A percentile compares a stretch with the other conserved stretches of the same genome.
These are phyloP conservation scores for Cryptococcus sp. DNA, from an alignment of 1,284 basidiomycete genomes.

Conservation along the genomic window DNA sequence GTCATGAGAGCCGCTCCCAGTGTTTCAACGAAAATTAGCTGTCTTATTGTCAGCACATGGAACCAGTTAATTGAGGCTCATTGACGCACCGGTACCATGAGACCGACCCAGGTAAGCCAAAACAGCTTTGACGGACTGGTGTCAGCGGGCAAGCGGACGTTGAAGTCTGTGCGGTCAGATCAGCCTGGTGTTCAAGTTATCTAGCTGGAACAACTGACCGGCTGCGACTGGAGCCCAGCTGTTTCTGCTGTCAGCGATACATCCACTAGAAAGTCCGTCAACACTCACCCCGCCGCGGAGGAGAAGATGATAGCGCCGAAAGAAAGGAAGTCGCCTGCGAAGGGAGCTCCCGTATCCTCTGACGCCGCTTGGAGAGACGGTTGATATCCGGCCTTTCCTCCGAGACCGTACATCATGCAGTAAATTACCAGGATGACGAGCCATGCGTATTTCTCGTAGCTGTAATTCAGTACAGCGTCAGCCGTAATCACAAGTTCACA, in stretches of 20 bases:
- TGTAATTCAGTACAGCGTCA: slow-evolving; percentile 45
- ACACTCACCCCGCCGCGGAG: slow-evolving; percentile 54
- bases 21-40: slow-evolving; percentile 59
- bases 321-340: slow-evolving; percentile 55
- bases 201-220: no score
- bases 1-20: slow-evolving; percentile 61
- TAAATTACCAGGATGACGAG: slow-evolving; percentile 61
- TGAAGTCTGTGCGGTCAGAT: slow-evolving; percentile 55
- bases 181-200: no score
- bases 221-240: slow-evolving; percentile 38
- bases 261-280: no score
- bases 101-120: slow-evolving; percentile 60
- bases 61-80: not conserved
- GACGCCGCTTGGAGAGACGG: slow-evolving; percentile 55
- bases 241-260: no score
- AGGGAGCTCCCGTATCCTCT: slow-evolving; percentile 58
- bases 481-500: not conserved
- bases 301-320: slow-evolving; percentile 65
- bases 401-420: slow-evolving; percentile 60
- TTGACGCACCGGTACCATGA: slow-evolving; percentile 55
- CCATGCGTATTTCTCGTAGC: slow-evolving; percentile 67
- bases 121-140: slow-evolving; percentile 59
- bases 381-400: slow-evolving; percentile 59
- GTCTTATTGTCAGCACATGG: not conserved
- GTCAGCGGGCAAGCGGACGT: slow-evolving; percentile 58